Base-by-base conservation (phyloP, 2,329 filamentous ascomycete species). In the Lachnellula occidentalis region DNA sequence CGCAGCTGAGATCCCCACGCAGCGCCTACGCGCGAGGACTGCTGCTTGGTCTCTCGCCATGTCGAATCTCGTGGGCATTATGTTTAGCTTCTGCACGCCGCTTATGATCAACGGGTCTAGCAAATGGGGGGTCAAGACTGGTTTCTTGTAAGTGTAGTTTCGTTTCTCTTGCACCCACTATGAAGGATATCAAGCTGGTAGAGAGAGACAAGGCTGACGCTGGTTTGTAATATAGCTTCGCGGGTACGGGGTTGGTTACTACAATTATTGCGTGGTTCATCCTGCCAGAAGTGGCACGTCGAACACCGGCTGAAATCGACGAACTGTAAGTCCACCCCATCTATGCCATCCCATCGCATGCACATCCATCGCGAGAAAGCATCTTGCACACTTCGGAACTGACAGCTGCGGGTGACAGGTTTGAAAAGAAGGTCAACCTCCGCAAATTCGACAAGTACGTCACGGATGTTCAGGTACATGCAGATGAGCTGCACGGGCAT, bases 21-120 rank as follows among this genome's bases (percentile, higher is more conserved):
- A 74, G 58, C 69, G 71, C 2, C 66, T 74, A 3, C 70, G 72
- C 36, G 72, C 73, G 3, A 65, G 65, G 22, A 74, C 73, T 4
- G 70, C 71, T 0, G 71, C 64, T 1, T 74, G 68, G 68, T 66
- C 69, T 11, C 66, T 75, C 0, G 73, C 73, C 0, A 61, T 63
- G 4, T 73, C 72, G 1, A 75, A 75, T 48, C 48, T 69, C 27
- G 61, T 75, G 11, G 70, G 66, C 11, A 73, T 74, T 56, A 72
- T 76, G 69, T 74, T 76, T 51, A 74, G 69, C 50, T 75, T 76
- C 62, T 72, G 68, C 52, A 75, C 73, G 0, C 74, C 73, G 1
- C 48, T 74, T 8, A 76, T 76, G 73, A 74, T 76, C 51, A 74
- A 75, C 42, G 71, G 68, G 0, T 55, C 56, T 1, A 51, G 57